Evolutionary conservation across 2,329 filamentous ascomycete species (phyloP).

Genomic region (Colletotrichum higginsianum): DNA sequence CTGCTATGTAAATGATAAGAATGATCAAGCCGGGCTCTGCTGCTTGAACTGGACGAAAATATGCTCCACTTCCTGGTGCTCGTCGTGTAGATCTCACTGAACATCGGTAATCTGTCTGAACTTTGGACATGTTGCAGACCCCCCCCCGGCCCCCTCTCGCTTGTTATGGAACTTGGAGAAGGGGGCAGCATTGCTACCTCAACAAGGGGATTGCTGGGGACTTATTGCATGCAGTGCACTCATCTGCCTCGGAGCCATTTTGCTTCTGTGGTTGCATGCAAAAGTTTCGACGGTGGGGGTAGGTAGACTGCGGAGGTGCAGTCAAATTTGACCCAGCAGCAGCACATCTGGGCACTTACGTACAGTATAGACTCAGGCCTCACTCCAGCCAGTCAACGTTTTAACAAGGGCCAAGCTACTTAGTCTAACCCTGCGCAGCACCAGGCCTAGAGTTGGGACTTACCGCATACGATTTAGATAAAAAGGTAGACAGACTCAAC

Average conservation of each 20-base stretch:
- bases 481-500: not conserved
- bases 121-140: slow-evolving; percentile 28
- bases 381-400: too few species aligned
- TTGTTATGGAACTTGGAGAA: slow-evolving; percentile 14
- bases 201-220: not conserved
- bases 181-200: not conserved
- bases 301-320: too few species aligned
- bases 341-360: too few species aligned
- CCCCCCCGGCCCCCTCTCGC: not conserved
- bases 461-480: too few species aligned
- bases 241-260: not conserved
- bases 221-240: not conserved
- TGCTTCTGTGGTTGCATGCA: not conserved
- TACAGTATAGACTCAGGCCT: too few species aligned
- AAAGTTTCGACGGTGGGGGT: too few species aligned
- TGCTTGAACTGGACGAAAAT: slow-evolving; percentile 22
- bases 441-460: too few species aligned
- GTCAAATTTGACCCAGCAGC: too few species aligned
- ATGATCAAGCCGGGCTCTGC: slow-evolving; percentile 21
- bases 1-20: not conserved
- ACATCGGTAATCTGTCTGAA: slow-evolving; percentile 37
- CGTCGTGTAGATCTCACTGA: slow-evolving; percentile 35
- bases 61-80: slow-evolving; percentile 27
- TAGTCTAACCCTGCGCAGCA: too few species aligned
- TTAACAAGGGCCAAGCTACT: too few species aligned